Base-by-base conservation (phyloP, 257 asterid genomes). In the Sherardia arvensis region DNA sequence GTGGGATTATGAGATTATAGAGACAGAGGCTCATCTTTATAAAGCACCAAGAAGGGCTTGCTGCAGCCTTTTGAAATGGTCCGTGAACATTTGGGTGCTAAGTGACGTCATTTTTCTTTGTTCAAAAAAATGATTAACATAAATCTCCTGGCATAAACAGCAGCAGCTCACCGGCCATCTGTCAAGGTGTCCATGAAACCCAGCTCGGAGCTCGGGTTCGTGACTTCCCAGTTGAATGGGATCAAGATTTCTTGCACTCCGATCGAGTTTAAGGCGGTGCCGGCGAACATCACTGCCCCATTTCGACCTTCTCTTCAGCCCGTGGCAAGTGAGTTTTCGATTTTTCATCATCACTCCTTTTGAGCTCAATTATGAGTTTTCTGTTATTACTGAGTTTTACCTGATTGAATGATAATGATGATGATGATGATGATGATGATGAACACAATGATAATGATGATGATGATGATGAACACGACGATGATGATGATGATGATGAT, bases 221-320 rank as follows among this genome's bases (percentile, higher is more conserved):
- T 77, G 20, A 62, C 84, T 4, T 87, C 96, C 30, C 82, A 83
- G 71, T 59, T 87, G 69, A 77, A 83, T 65, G 94, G 96, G 22
- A 38, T 83, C 71, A 85, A 75, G 78, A 79, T 87, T 68, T 85
- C 91, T 1, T 53, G 64, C 28, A 36, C 65, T 74, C 78, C 76
- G 20, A 63, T 69, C 63, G 75, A 64, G 62, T 69, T 54, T 38
- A 53, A 28, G 43, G 21, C 73, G 28, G 30, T 71, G 29, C 36
- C 75, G 4, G 2, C 69, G 15, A 71, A 73, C 20, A 38, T 83
- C 65, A 71, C 82, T 43, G 71, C 75, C 53, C 85, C 84, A 47
- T 63, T 43, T n/a, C 73, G 82, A 72, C 81, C 77, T 53, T 51
- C 83, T 67, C 74, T 90, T 65, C 89, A 71, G 30, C 87, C 88